Evolutionary conservation across 129 eudicot genomes (phyloP), one percentile per base, ranked within the genome.

Genomic region (Cynara cardunculus): DNA sequence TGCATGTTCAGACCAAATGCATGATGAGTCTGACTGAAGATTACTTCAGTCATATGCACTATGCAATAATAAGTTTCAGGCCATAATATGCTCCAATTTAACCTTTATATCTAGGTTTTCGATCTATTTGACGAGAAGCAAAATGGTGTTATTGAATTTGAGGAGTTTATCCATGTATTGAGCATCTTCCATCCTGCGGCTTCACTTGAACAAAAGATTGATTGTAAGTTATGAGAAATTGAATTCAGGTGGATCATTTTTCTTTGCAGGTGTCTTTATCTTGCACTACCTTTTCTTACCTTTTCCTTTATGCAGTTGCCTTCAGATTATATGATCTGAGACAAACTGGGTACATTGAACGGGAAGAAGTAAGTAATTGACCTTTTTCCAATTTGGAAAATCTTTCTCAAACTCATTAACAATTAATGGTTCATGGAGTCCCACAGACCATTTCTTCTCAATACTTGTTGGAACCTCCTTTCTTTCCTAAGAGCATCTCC

Each of bases 321-420:
- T 89, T 89, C 69, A 89, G 90, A 80, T 71, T 89, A 78, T 89
- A 89, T 79, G 91, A 89, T 85, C 78, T 89, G 77, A 81, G 93
- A 72, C 81, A 70, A 83, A 89, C 93, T 13, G 91, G 93, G 46
- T 89, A 16, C 84, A 89, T 89, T 34, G 93, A 89, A 80, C 81
- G 89, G 28, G 93, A 84, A 82, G 89, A 82, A 80, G 89, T 87
- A 69, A 85, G 85, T 53, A 0, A 31, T 56, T 70, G 5, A 69
- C 39, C 72, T 34, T 32, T 76, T 76, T 26, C 39, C 31, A 19
- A 19, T 78, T 24, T 32, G 5, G 25, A 66, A 14, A 30, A 19
- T 62, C 35, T 27, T 77, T 64, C 25, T 37, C 61, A n/a, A 1
- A 77, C 64, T 37, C 25, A 28, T 59, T 44, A 66, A 84, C 19